A percentile compares a stretch with the other conserved stretches of the same genome.
Conservation (phyloP, 192 early-diverging fungal genomes). For the Geranomyces variabilis region DNA sequence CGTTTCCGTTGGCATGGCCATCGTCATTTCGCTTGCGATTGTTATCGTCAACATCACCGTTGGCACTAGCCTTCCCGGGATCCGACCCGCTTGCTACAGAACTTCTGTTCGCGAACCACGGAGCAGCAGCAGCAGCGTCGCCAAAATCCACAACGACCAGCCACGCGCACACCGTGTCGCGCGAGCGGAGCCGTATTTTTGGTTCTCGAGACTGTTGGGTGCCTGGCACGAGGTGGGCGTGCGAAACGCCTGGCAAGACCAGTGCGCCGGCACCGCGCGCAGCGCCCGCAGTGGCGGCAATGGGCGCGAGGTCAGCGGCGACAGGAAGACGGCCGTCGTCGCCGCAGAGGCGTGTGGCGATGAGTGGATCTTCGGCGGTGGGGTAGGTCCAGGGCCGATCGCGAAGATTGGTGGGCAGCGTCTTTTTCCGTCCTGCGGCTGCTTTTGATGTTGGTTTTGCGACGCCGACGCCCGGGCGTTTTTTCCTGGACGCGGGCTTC, state of each 20-base stretch:
- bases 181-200: neutral
- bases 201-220: neutral
- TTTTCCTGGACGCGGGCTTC: neutral
- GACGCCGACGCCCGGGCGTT: neutral
- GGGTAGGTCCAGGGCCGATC: neutral
- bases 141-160: constrained; percentile 23
- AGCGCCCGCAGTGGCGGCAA: neutral
- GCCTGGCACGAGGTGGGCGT: neutral
- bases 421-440: neutral
- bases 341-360: neutral
- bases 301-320: constrained; percentile 8
- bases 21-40: too few species aligned
- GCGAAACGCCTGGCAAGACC: constrained; percentile 6
- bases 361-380: neutral
- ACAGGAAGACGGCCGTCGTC: constrained; percentile 3
- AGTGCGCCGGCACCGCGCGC: neutral
- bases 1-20: too few species aligned
- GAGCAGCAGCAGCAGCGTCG: constrained; percentile 1
- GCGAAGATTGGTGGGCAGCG: neutral
- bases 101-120: neutral
- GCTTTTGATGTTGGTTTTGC: too few species aligned
- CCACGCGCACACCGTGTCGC: constrained; percentile 14
- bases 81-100: too few species aligned
- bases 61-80: too few species aligned
- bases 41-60: too few species aligned